A percentile compares a stretch with the other conserved stretches of the same genome.
Conservation (phyloP, 2,329 filamentous ascomycete genomes). For the Trichoderma cornu-damae region DNA sequence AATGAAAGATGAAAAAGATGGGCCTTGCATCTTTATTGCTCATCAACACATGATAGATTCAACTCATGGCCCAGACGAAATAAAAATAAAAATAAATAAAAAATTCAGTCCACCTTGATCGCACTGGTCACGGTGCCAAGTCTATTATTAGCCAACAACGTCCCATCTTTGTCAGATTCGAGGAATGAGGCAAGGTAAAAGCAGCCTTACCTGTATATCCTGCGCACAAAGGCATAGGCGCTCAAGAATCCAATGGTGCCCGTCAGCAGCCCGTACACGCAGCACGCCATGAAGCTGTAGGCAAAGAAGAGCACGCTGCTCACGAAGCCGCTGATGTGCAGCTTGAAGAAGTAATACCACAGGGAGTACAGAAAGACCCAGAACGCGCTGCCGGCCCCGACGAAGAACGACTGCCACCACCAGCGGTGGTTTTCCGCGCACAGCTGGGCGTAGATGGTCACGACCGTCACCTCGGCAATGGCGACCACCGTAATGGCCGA, state of each 20-base stretch:
- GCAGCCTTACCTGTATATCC: constrained; percentile 78
- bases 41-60: neutral
- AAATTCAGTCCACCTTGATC: constrained; percentile 47
- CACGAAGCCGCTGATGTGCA: constrained; percentile 76
- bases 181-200: too few relatives aligned
- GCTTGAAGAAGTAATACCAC: constrained; percentile 77
- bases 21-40: neutral
- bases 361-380: constrained; percentile 81
- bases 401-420: constrained; percentile 87
- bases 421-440: constrained; percentile 84
- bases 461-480: constrained; percentile 76
- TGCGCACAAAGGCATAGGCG: constrained; percentile 75
- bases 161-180: neutral
- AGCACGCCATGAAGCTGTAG: constrained; percentile 77
- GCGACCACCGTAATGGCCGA: constrained; percentile 67
- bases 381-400: constrained; percentile 68
- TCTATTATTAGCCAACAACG: too few relatives aligned
- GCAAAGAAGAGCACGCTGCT: constrained; percentile 78
- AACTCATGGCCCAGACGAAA: neutral
- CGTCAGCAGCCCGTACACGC: constrained; percentile 73
- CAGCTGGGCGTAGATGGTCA: constrained; percentile 75
- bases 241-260: constrained; percentile 82
- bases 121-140: constrained; percentile 36
- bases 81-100: too few relatives aligned
- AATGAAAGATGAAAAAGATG: too few relatives aligned